Evolutionary conservation across 306 rosid species (phyloP).

Genomic region (Quercus berberidifolia): DNA sequence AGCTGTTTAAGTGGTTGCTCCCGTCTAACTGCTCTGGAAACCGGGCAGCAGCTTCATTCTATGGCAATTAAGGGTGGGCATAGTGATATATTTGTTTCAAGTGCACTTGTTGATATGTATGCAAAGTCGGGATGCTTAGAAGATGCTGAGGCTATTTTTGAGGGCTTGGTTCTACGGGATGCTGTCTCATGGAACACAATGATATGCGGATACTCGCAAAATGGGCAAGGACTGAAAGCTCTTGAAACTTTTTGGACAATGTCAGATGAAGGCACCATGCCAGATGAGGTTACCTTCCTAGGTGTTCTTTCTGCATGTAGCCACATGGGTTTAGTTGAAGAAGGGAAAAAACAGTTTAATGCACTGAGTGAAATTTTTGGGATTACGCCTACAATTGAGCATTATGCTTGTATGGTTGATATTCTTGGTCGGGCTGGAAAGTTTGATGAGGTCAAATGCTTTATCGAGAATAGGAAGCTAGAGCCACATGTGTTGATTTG

Average conservation of each 20-base stretch:
- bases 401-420: conserved; percentile 39
- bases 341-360: conserved; percentile 27
- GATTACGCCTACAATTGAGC: conserved; percentile 30
- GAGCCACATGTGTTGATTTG: conserved; percentile 23
- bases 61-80: conserved; percentile 1
- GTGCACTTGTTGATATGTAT: conserved; percentile 37
- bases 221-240: conserved; percentile 33
- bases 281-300: conserved; percentile 32
- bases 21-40: background rate
- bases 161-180: conserved; percentile 24
- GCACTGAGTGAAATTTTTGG: conserved; percentile 21
- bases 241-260: conserved; percentile 34
- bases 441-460: conserved; percentile 32
- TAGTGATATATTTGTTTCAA: background rate
- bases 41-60: conserved; percentile 4
- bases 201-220: conserved; percentile 35
- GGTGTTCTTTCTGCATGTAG: conserved; percentile 41
- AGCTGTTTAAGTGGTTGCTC: conserved; percentile 10
- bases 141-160: conserved; percentile 37
- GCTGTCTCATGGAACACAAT: conserved; percentile 33
- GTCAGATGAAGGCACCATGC: conserved; percentile 19
- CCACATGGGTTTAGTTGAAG: conserved; percentile 34
- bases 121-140: conserved; percentile 40
- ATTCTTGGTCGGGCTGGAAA: conserved; percentile 40
- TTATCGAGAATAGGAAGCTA: conserved; percentile 34